Base-by-base conservation (phyloP, 805 yeast genomes). In the Candida maesae region DNA sequence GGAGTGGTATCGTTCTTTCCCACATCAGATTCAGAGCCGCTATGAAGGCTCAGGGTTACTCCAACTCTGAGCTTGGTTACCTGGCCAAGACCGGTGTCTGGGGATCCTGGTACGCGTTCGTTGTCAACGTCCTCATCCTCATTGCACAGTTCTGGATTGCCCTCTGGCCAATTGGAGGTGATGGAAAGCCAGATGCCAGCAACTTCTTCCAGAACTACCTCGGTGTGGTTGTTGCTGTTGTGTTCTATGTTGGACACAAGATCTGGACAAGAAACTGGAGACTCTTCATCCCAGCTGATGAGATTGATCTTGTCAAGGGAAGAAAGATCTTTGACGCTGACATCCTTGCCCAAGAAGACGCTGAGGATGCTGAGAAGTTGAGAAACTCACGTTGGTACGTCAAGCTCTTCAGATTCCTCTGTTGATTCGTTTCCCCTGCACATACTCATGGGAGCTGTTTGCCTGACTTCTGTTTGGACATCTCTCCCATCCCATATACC, bases 101-200 rank as follows among this genome's bases (percentile, higher is more conserved):
- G 58, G 83, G 82, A 11, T 78, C 83, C 1, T 68, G 63, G 52
- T 70, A 68, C 53, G 81, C 78, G 6, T 56, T 74, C 12, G 37
- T 66, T 11, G 60, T 81, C 48, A 74, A 78, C 56, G 39, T 65
- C 10, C 64, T 79, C 42, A 70, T 79, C 23, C 52, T 79, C 19
- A 60, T 73, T 38, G 82, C 79, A 3, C 84, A 79, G 56, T 78
- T 80, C 59, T 80, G 84, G 81, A 73, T 79, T 36, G 81, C 84
- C 8, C 59, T 79, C 38, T 78, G 68, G 55, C 84, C 87, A 36
- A 60, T 81, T 38, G 78, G 73, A 2, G 64, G 64, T 18, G 58
- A 50, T 52, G 57, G 54, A 31, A 60, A 56, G 41, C 68, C 66
- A 2, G 60, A 64, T 44, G 67, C 66, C 39, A 51, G 58, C 24